Base-by-base conservation (phyloP, 345 rosid genomes). In the Isatis tinctoria region DNA sequence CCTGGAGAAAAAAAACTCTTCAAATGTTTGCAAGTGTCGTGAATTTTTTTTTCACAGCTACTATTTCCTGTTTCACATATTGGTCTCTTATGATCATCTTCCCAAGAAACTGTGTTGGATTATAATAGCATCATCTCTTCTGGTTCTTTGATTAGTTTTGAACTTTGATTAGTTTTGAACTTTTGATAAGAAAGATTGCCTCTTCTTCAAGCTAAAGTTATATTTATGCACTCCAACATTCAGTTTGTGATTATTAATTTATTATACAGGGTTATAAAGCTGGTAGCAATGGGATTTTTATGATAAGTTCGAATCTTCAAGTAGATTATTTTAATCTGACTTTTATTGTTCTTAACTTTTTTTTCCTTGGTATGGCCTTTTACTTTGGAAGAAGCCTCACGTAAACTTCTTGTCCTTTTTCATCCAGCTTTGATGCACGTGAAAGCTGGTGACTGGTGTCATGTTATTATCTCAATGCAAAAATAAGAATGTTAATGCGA, bases 231-330 rank as follows among this genome's bases (percentile, higher is more conserved):
- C 16, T 18, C 69, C 14, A 62, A 63, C 37, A n/a, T 73, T 40
- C 8, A 73, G 3, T 63, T 62, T 30, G 44, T 52, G 40, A 28
- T 52, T 52, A 62, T 52, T 17, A 30, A 40, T 13, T 52, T 52
- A 62, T 52, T 27, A 30, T 44, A 18, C 18, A n/a, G 66, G 28
- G n/a, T n/a, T 28, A 72, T 14, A 40, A 40, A 41, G 45, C 12
- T 53, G 18, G 58, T 70, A 30, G 33, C 5, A 32, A 32, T 30
- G 8, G 27, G 0, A 28, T 2, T 59, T 36, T 36, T 17, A 8
- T 70, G 80, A 76, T 76, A 63, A 76, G 72, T 64, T 69, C 72
- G 72, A 70, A 77, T 77, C 72, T 70, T 65, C 20, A 49, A 77
- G 39, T 56, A 56, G 71, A 62, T 69, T 75, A 12, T 45, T 14